Conservation (phyloP, 352 stramenopile genomes). For the Globisporangium nodosum region DNA sequence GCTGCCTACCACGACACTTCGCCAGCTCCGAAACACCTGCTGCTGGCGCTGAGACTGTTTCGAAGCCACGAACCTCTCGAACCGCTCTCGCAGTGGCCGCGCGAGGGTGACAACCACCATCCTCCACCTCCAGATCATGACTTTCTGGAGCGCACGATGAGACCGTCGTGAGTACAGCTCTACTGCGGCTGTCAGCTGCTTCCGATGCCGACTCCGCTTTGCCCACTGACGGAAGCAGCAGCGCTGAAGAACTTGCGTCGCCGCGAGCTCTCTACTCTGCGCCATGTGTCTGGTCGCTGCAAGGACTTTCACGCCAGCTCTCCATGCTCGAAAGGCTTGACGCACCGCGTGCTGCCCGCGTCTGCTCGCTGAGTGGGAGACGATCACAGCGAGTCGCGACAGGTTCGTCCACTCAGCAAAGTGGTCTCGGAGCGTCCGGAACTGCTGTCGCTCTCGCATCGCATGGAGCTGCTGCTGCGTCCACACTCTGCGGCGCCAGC, state of each 20-base stretch:
- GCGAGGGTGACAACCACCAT: slow-evolving; percentile 33
- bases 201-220: not conserved
- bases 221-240: slow-evolving; percentile 9
- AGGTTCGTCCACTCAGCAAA: slow-evolving; percentile 56
- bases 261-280: not conserved
- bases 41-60: slow-evolving; percentile 4
- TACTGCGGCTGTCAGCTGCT: slow-evolving; percentile 15
- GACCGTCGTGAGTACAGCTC: slow-evolving; percentile 18
- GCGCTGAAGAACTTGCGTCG: slow-evolving; percentile 1
- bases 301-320: slow-evolving; percentile 8
- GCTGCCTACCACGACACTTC: slow-evolving; percentile 18
- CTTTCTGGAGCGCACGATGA: slow-evolving; percentile 12
- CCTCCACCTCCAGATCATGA: slow-evolving; percentile 47
- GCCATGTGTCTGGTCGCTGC: not conserved
- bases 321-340: slow-evolving; percentile 34
- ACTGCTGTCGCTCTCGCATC: slow-evolving; percentile 16
- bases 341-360: slow-evolving; percentile 22
- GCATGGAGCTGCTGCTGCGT: slow-evolving; percentile 19
- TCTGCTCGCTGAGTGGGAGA: slow-evolving; percentile 22
- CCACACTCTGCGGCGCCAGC: slow-evolving; percentile 50
- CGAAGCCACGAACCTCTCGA: slow-evolving; percentile 5
- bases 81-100: slow-evolving; percentile 20
- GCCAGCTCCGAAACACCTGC: slow-evolving; percentile 23
- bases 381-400: slow-evolving; percentile 48
- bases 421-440: slow-evolving; percentile 21